Conservation (phyloP, 768 basidiomycete genomes). For the Boletus sp. region DNA sequence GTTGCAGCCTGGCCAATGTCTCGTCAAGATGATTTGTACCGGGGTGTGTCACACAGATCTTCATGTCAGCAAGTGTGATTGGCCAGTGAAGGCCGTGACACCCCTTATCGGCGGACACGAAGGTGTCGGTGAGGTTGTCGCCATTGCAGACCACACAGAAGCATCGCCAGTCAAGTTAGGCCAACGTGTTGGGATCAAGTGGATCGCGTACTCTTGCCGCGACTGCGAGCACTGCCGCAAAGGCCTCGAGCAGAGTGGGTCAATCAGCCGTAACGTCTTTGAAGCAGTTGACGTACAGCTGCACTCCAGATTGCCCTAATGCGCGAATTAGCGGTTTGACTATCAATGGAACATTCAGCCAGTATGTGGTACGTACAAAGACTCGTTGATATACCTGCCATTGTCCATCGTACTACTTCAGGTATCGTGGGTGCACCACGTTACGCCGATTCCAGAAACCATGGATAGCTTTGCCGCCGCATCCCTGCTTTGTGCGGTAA, state of each 20-base stretch:
- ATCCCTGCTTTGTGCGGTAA: conserved; percentile 74
- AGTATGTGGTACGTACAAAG: conserved; percentile 51
- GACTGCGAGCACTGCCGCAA: conserved; percentile 75
- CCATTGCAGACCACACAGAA: conserved; percentile 66
- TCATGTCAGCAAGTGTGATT: conserved; percentile 73
- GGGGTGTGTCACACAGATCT: conserved; percentile 90
- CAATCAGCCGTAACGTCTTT: background rate
- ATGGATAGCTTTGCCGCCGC: conserved; percentile 66
- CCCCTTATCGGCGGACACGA: conserved; percentile 84
- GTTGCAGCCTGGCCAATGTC: conserved; percentile 67
- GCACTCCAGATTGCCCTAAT: conserved; percentile 51
- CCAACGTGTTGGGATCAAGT: conserved; percentile 82
- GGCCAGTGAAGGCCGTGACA: conserved; percentile 67
- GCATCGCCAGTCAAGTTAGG: conserved; percentile 67
- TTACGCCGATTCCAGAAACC: conserved; percentile 77
- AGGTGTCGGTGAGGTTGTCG: conserved; percentile 79
- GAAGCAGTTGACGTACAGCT: background rate
- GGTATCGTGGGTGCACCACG: conserved; percentile 68
- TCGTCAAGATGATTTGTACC: conserved; percentile 71
- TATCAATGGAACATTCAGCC: conserved; percentile 73
- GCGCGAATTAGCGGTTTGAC: conserved; percentile 67
- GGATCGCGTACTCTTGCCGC: conserved; percentile 71
- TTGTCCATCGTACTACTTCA: conserved; percentile 17
- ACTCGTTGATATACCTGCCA: background rate
- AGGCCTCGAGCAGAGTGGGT: conserved; percentile 73